Evolutionary conservation across 1,139 yeast genomes (phyloP).

Genomic region (Scheffersomyces titani): DNA sequence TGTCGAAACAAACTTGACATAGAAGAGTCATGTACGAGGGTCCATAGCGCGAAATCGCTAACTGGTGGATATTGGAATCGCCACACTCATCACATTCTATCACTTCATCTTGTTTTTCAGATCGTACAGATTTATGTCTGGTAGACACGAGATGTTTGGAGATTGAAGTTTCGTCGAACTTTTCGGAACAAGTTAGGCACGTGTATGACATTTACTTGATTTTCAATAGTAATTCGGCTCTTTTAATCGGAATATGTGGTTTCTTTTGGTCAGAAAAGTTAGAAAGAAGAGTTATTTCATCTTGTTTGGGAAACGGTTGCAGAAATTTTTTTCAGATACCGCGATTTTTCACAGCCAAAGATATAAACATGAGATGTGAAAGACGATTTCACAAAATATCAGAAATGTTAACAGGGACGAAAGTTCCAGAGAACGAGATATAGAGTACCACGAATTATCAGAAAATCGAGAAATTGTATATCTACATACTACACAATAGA

Average conservation of each 20-base stretch:
- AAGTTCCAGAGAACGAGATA: neutral
- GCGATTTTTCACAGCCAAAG: neutral
- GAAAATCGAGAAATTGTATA: neutral
- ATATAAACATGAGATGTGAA: neutral
- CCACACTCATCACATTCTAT: conserved; percentile 60
- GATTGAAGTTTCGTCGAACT: conserved; percentile 20
- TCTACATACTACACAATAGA: too few relatives aligned
- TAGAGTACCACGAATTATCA: neutral
- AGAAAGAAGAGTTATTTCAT: neutral
- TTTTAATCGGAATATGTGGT: neutral
- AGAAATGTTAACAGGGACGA: neutral
- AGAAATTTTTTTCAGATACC: neutral
- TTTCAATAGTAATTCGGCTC: neutral
- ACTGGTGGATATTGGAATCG: conserved; percentile 55
- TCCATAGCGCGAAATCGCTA: conserved; percentile 54
- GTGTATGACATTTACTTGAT: conserved; percentile 11
- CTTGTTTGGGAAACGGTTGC: neutral
- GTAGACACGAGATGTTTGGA: conserved; percentile 52
- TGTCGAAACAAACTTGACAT: conserved; percentile 49
- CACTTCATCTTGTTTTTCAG: conserved; percentile 35
- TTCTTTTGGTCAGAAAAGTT: neutral
- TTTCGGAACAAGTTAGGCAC: conserved; percentile 32
- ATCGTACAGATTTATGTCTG: conserved; percentile 52
- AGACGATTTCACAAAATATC: neutral
- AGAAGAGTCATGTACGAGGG: conserved; percentile 55